Evolutionary conservation across 2,329 filamentous ascomycete species (phyloP).

Genomic region (Venturia oleaginea): DNA sequence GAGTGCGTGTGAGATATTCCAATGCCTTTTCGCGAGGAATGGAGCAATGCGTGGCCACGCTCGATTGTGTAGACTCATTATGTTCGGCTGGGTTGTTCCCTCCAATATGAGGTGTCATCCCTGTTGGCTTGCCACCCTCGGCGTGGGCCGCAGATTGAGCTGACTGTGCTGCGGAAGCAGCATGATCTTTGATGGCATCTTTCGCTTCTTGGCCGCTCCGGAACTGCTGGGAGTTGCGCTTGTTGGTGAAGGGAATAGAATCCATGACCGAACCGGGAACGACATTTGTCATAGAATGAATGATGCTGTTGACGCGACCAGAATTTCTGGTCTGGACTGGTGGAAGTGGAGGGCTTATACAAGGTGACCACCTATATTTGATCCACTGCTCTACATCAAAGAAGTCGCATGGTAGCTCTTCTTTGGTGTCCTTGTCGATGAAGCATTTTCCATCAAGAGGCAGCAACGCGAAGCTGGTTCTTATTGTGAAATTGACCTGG

Average conservation of each 20-base stretch:
- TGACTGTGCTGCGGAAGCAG: not conserved
- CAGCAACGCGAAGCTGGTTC: conserved; percentile 75
- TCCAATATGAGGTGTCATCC: conserved; percentile 41
- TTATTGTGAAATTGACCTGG: conserved; percentile 84
- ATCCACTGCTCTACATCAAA: conserved; percentile 68
- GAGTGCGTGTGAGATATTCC: conserved; percentile 65
- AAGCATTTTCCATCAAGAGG: conserved; percentile 85
- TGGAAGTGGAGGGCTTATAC: conserved; percentile 59
- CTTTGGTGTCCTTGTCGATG: conserved; percentile 69
- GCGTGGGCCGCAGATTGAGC: conserved; percentile 17
- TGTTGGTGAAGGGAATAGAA: conserved; percentile 15
- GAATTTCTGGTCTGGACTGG: conserved; percentile 32
- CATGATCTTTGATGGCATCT: conserved; percentile 11
- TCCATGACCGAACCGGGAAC: conserved; percentile 29
- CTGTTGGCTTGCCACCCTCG: conserved; percentile 24
- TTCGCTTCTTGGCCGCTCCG: conserved; percentile 20
- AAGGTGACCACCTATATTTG: conserved; percentile 57
- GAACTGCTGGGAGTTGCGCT: conserved; percentile 28
- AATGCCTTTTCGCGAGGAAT: conserved; percentile 47
- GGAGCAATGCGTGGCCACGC: conserved; percentile 35
- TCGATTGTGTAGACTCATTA: conserved; percentile 16
- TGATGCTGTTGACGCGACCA: conserved; percentile 35
- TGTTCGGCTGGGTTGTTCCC: conserved; percentile 22
- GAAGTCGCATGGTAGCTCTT: conserved; percentile 76
- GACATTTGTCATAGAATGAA: conserved; percentile 39